Evolutionary conservation across 108 stramenopile species (phyloP), one percentile per base, ranked within the genome.

Genomic region (Nitzschia sp.): DNA sequence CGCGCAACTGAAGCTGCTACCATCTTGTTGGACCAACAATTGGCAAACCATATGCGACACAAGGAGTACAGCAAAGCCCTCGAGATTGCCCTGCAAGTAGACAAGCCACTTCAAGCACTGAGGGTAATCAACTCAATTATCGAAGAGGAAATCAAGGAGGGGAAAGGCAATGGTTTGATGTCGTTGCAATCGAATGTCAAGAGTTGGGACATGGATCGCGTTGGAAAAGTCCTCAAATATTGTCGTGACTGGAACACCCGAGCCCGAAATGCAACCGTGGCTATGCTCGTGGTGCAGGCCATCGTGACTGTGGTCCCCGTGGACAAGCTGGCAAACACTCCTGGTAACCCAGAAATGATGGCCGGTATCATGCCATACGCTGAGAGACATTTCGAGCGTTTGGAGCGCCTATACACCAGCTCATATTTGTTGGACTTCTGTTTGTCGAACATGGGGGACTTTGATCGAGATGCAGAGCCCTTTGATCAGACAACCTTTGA

Each of bases 211-310:
- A 58, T 77, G 38, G 84, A 89, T 10, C 70, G 79, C 6, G 80
- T 87, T 25, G 75, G 62, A 11, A 82, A 90, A 69, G 83, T 95
- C 21, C 70, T 96, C 9, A 74, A 81, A 21, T 97, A 96, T 69
- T 95, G 93, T 65, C 78, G 93, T 51, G 93, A 94, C 46, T 94
- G 93, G 93, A 91, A 91, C 51, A 91, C 90, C 29, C 69, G 90
- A 21, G 88, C 93, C 14, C 79, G 89, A 20, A 91, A 94, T 67
- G 86, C 84, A 10, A 70, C 86, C 56, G 73, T 90, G 51, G 90
- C 88, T 11, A 88, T 91, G 87, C 24, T 85, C 15, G 74, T 86
- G 11, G 76, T 91, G 0, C 73, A 82, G 39, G 87, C 93, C 17
- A 76, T 94, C 25, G 73, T 91, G 0, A 86, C 87, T 6, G 66